Evolutionary conservation across 805 yeast genomes (phyloP), one percentile per base, ranked within the genome.

Genomic region (Ogataea degrootiae): DNA sequence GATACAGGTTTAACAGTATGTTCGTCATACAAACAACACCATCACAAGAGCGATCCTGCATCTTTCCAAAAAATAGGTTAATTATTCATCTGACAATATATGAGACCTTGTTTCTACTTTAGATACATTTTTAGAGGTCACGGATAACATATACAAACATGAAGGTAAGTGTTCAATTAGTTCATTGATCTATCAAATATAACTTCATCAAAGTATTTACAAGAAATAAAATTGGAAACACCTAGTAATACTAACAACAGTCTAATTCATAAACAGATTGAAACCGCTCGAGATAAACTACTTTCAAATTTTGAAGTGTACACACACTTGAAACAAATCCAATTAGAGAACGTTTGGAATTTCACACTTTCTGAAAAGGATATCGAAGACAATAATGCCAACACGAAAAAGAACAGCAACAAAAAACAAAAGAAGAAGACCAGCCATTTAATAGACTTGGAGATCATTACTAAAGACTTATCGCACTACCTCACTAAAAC

Each of bases 221-320:
- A 22, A 5, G 7, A 14, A 12, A 14, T 14, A 5, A n/a, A n/a
- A n/a, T n/a, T n/a, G n/a, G n/a, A 11, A 21, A 4, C 3, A 12
- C n/a, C n/a, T 14, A 14, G 16, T 8, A 17, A 17, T 37, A 37
- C 39, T 37, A 21, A 37, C 39, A 37, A 12, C 16, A 19, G 8
- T 19, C 8, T 14, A 14, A 19, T 19, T 33, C 2, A 19, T 41
- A 6, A 26, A 26, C 50, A 80, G 71, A 66, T 82, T 40, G 72
- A 75, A 44, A 70, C 66, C 23, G 66, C 72, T 37, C 66, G 89
- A 48, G 85, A 80, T 40, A 74, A 76, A 47, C 71, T 85, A 48
- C 67, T 86, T 34, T 77, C 88, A 40, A 82, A 85, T 60, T 77
- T 67, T 51, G 94, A 85, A 63, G 90, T 85, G 1, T 67, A 72